Conservation (phyloP, 31 red algal genomes). For the Bonnemaisonia californica region DNA sequence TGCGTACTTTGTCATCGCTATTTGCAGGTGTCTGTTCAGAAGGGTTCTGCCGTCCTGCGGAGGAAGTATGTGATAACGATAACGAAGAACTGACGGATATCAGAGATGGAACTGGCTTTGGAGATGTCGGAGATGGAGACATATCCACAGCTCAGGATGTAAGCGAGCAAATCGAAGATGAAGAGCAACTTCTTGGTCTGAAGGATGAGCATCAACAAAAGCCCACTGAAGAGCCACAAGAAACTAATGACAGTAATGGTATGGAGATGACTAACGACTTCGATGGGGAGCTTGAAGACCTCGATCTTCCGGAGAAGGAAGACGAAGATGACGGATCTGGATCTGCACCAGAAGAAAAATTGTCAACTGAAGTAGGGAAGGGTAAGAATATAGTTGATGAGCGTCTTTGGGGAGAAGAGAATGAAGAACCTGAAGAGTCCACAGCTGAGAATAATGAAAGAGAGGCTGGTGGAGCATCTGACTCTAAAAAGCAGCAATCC, state of each 20-base stretch:
- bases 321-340: conserved; percentile 35
- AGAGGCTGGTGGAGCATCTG: conserved; percentile 23
- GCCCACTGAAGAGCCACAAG: not conserved
- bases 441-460: not conserved
- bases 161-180: conserved; percentile 83
- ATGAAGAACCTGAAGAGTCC: not conserved
- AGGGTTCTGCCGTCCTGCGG: conserved; percentile 70
- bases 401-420: conserved; percentile 50
- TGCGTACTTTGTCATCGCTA: conserved; percentile 54
- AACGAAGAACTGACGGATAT: conserved; percentile 6
- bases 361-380: conserved; percentile 32
- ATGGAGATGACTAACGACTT: conserved; percentile 90
- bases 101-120: conserved; percentile 76
- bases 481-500: not conserved
- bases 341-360: conserved; percentile 52
- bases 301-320: conserved; percentile 20
- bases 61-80: conserved; percentile 20
- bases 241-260: conserved; percentile 34
- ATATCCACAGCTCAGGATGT: conserved; percentile 79
- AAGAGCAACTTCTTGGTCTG: conserved; percentile 77
- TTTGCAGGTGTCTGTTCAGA: conserved; percentile 78
- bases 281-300: conserved; percentile 68
- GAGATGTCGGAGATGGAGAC: conserved; percentile 78
- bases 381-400: conserved; percentile 62
- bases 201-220: conserved; percentile 18